Evolutionary conservation across 75 land plant species (phyloP), one percentile per base, ranked within the genome.

Genomic region (Cunninghamia lanceolata): DNA sequence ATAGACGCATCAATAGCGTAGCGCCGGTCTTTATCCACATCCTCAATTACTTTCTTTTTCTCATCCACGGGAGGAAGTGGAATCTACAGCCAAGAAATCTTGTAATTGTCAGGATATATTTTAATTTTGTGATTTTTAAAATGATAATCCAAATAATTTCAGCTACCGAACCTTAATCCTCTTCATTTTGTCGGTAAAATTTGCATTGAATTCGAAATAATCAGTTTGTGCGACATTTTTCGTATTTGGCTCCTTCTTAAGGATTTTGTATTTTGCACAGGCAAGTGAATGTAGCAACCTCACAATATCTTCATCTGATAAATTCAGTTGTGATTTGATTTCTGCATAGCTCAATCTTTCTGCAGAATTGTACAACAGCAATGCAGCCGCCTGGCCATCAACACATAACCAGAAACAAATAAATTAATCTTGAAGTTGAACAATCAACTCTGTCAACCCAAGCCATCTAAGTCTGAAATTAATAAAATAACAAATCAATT

Each of bases 11-110:
- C 99, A 86, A 97, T 96, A 3, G 96, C 96, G 90, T 95, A 97
- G 15, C 99, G 87, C 75, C 99, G 87, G 76, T 97, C 96, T 83
- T 97, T 96, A 86, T 96, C 99, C 39, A 97, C 98, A 88, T 96
- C 99, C 89, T 96, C 98, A 82, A 97, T 88, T 13, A 97, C 94
- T 85, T 95, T 97, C 90, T 94, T 97, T 88, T 93, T 97, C 85
- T 97, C 99, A 85, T 97, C 99, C 86, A 97, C 94, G 2, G 98
- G 99, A 50, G 98, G 99, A 21, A 97, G 89, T 84, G 99, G 96
- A 78, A 97, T 95, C 99, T 97, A 82, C 76, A 50, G 46, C 34
- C 28, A 3, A 35, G 25, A 35, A 54, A 53, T 28, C 35, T 32
- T 19, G 4, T 2, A 17, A 47, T 50, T 30, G n/a, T 82, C 54